A percentile compares a stretch with the other conserved stretches of the same genome.
These are phyloP conservation scores for Capsella rubella DNA, from an alignment of 441 rosid genomes.

Conservation along the genomic window DNA sequence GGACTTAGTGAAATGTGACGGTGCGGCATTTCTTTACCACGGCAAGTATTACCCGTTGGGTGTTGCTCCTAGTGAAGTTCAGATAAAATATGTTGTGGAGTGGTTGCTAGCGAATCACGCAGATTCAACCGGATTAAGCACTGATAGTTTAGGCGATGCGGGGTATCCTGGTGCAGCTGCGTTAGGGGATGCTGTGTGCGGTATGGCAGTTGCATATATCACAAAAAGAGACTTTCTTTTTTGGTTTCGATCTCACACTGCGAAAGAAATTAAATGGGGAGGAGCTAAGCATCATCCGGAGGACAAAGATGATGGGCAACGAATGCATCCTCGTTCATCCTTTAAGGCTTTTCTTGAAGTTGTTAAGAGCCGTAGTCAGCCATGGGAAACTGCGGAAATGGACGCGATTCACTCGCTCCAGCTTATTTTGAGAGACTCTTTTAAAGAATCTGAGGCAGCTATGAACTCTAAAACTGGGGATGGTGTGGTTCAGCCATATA, in stretches of 20 bases:
- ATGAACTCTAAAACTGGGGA: conserved; percentile 64
- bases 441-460: conserved; percentile 68
- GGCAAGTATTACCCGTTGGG: conserved; percentile 76
- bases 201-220: conserved; percentile 96
- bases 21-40: conserved; percentile 85
- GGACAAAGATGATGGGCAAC: conserved; percentile 92
- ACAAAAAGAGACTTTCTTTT: conserved; percentile 81
- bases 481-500: conserved; percentile 49
- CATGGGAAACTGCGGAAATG: conserved; percentile 97
- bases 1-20: conserved; percentile 94
- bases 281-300: conserved; percentile 98
- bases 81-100: conserved; percentile 81
- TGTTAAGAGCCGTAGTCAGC: conserved; percentile 88
- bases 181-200: conserved; percentile 95
- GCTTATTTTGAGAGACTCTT: conserved; percentile 90
- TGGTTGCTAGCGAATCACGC: conserved; percentile 87
- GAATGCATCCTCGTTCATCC: conserved; percentile 96
- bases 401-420: conserved; percentile 97
- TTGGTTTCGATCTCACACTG: conserved; percentile 97
- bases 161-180: conserved; percentile 85
- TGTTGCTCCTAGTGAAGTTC: conserved; percentile 83
- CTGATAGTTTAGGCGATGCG: conserved; percentile 90
- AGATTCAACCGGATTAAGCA: conserved; percentile 94
- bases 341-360: conserved; percentile 97
- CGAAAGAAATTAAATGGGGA: conserved; percentile 95